Evolutionary conservation across 1,284 basidiomycete genomes (phyloP).

Genomic region (Sanghuangporus weigelae): DNA sequence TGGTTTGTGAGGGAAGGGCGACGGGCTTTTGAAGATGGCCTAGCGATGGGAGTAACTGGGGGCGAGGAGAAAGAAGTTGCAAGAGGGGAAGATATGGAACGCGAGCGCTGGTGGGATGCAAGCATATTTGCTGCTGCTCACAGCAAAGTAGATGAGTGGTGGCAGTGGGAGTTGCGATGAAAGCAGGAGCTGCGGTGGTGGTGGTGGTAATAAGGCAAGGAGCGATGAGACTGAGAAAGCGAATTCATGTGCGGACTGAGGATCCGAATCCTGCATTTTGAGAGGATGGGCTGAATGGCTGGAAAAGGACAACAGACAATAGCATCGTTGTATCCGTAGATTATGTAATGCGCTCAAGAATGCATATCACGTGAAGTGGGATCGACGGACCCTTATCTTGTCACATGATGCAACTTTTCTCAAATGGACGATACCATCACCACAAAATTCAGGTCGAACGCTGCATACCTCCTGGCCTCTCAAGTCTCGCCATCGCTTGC

Average conservation of each 20-base stretch:
- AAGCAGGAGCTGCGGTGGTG: background rate
- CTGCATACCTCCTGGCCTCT: conserved; percentile 31
- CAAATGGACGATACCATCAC: background rate
- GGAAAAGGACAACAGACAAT: background rate
- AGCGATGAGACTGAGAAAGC: no score
- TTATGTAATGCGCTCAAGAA: background rate
- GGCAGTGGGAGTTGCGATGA: background rate
- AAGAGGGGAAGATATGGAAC: conserved; percentile 16
- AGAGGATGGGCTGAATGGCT: background rate
- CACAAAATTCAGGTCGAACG: conserved; percentile 5
- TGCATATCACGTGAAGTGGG: background rate
- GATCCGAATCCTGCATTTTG: background rate
- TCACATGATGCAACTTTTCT: background rate
- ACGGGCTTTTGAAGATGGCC: conserved; percentile 1
- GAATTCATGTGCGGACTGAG: background rate
- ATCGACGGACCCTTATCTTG: background rate
- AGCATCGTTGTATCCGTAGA: background rate
- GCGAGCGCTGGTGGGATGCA: background rate
- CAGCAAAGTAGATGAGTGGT: background rate
- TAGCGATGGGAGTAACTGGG: background rate
- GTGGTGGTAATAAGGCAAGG: conserved; percentile 9
- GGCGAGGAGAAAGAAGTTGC: conserved; percentile 2
- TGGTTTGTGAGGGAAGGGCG: conserved; percentile 13
- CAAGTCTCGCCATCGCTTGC: conserved; percentile 47
- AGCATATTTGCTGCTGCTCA: conserved; percentile 1